Evolutionary conservation across 2,329 filamentous ascomycete genomes (phyloP), one percentile per base, ranked within the genome.

Genomic region (Aspergillus tamarii): DNA sequence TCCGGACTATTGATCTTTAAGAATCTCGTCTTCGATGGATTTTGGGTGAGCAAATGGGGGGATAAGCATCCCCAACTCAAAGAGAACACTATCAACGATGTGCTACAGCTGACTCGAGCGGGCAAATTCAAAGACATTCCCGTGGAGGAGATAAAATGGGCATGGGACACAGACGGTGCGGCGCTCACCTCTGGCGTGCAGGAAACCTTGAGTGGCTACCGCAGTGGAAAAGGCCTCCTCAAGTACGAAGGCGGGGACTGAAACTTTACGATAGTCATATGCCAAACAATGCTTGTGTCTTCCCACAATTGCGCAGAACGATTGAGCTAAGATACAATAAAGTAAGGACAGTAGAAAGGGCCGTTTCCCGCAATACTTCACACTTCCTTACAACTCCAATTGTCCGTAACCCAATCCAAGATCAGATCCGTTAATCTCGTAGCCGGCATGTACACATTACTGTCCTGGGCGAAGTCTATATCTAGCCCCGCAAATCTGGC

Each of bases 31-130:
- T 96, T 97, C 74, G 86, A 92, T 66, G 96, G 95, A 5, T 99
- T 98, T 79, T 99, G 95, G 95, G 88, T 98, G 28, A 95, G 91
- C 74, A 88, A 85, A 64, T 98, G 95, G 94, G 92, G 91, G 55
- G 89, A 94, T 74, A 81, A 84, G 66, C 85, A 97, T 70, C 86
- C 89, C 0, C 83, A 84, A 7, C 88, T 90, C 64, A 96, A 96
- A 82, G 86, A 87, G 75, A 86, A 85, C 73, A 96, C 93, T 52
- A 89, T 98, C n/a, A 86, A 90, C 28, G 92, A 97, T 79, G 89
- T 99, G 41, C 80, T 99, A 65, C 85, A 89, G 46, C 78, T 96
- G 75, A 91, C 90, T 30, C 83, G 91, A 19, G 81, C 87, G 58
- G 92, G 92, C 7, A 87, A 90, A 77, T 96, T 99, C 75, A 88